Percentiles rank a stretch among this genome's conserved stretches.
These are phyloP conservation scores for Bryopsis sp. DNA, from an alignment of 139 green algal species.

Conservation along the genomic window DNA sequence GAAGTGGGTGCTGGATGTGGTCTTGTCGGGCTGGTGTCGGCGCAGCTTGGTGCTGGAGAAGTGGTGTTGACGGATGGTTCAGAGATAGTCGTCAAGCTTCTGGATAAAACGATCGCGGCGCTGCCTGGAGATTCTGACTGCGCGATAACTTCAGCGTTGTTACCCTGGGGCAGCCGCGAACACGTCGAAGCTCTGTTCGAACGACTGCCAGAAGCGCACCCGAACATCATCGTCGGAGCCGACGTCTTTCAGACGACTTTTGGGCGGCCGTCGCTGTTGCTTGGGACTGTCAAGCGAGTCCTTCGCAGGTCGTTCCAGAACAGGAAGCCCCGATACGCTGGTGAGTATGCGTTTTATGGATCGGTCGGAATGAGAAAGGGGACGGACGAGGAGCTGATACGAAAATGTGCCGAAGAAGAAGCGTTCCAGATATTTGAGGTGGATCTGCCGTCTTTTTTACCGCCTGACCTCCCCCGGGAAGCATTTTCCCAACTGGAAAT, in stretches of 20 bases:
- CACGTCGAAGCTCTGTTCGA: no score
- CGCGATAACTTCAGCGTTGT: no score
- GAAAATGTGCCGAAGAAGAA: constrained; percentile 2
- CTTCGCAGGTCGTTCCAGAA: not conserved
- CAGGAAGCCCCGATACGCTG: not conserved
- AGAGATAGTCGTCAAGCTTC: not conserved
- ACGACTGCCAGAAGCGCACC: not conserved
- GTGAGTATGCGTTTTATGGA: not conserved
- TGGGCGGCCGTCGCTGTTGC: not conserved
- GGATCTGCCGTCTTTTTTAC: no score
- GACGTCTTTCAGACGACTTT: constrained; percentile 9
- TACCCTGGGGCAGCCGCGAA: no score
- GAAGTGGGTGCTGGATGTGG: constrained; percentile 6
- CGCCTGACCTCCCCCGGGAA: no score
- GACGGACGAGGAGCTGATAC: not conserved
- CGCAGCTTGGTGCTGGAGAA: not conserved
- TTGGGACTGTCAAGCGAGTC: not conserved
- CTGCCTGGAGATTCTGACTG: no score
- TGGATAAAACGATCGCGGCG: not conserved
- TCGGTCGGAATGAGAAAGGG: not conserved
- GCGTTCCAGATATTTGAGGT: no score
- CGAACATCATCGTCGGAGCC: not conserved
- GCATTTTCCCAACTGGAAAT: no score
- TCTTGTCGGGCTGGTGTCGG: not conserved
- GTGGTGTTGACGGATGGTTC: not conserved